phyloP scores from a whole-genome alignment of 306 rosid genomes.

The Spatholobus suberectus region DNA sequence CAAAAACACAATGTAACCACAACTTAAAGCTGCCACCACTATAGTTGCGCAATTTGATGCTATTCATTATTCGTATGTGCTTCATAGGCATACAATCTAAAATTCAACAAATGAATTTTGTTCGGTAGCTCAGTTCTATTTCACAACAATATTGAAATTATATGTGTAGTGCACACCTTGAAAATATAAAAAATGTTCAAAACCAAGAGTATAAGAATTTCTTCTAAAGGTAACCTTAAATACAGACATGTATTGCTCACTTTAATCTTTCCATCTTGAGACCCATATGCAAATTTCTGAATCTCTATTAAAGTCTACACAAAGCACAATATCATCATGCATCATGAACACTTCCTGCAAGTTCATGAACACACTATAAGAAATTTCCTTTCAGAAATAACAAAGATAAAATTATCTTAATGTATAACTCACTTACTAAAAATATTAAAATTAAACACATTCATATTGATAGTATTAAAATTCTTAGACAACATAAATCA shows the following conservation, averaged over 20 bases:
- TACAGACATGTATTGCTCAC: constrained; percentile 55
- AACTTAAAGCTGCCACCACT: constrained; percentile 3
- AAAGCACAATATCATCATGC: constrained; percentile 95
- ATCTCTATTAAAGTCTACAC: constrained; percentile 94
- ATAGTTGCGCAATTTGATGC: not conserved
- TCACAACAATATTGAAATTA: constrained; percentile 6
- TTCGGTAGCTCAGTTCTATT: constrained; percentile 1
- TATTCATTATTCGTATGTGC: not conserved
- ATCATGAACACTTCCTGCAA: constrained; percentile 98
- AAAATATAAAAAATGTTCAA: constrained; percentile 7
- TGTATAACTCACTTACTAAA: not conserved
- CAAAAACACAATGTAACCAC: not conserved
- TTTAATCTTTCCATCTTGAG: constrained; percentile 97
- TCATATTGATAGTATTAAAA: constrained; percentile 6
- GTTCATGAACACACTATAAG: constrained; percentile 19
- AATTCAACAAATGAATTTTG: not conserved
- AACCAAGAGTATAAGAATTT: constrained; percentile 17
- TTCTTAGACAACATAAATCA: constrained; percentile 7
- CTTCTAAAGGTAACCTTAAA: constrained; percentile 10
- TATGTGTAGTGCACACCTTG: not conserved
- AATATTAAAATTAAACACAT: not conserved
- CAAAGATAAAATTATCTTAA: not conserved
- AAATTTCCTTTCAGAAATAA: constrained; percentile 27
- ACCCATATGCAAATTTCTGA: constrained; percentile 98
- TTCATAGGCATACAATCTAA: not conserved